Base-by-base conservation (phyloP, 1,284 basidiomycete species). In the Ceratobasidium sp. region DNA sequence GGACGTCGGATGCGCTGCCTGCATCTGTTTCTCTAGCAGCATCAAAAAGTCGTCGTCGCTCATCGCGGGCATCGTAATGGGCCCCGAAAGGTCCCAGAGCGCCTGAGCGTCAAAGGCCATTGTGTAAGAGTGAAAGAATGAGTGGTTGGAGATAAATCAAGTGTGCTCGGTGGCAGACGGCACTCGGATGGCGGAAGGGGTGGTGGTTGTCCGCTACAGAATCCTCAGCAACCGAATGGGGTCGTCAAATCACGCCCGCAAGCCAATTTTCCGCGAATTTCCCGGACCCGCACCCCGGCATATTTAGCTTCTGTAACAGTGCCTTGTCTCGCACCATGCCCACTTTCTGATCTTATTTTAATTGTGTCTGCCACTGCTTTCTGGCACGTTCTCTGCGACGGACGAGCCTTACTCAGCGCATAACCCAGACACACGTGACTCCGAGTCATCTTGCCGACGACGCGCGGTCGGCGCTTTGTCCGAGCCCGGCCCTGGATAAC, bases 1-100 rank as follows among this genome's bases (percentile, higher is more conserved):
- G 58, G 84, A 80, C 8, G 86, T 78, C 17, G 85, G 79, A 22
- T 69, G 53, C 17, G 60, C 47, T 3, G 60, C 60, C 34, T 64
- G 60, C 60, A 64, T 64, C 60, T 70, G 69, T 58, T 64, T 52
- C 34, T 52, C 69, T 6, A 64, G 52, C 29, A 68, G 40, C 27
- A 34, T 49, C 40, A 57, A 12, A 68, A 68, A 68, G 65, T 68
- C 53, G 65, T 47, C n/a, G 50, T 43, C 47, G 38, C 60, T 52
- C 62, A 64, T 54, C 32, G 71, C 45, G 47, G 71, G 60, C 8
- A 64, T 29, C 3, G 60, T 49, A 49, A 55, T 60, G 43, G 67
- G 49, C 2, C 53, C 67, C 27, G 70, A 71, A 34, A 70, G 69
- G 64, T 73, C 69, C 60, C 71, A 68, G 29, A 70, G 58, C 34